Conservation (phyloP, 306 rosid species). For the Begonia loranthoides region DNA sequence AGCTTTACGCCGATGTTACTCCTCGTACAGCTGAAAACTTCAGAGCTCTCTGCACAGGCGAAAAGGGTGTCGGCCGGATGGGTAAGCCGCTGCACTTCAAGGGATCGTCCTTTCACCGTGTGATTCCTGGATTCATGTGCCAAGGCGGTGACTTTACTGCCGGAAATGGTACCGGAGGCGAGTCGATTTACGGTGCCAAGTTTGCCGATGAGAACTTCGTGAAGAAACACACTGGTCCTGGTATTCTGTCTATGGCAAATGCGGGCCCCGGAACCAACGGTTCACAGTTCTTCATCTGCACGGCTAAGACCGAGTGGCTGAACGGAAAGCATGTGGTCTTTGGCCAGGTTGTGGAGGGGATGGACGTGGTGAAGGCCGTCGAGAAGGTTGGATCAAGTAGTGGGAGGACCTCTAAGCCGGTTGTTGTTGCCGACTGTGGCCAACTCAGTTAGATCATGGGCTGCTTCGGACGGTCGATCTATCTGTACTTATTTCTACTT, state of each 20-base stretch:
- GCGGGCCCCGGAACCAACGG: constrained; percentile 86
- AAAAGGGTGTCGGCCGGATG: constrained; percentile 64
- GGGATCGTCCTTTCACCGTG: constrained; percentile 81
- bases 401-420: constrained; percentile 52
- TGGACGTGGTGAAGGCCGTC: constrained; percentile 41
- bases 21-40: constrained; percentile 86
- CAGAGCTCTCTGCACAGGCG: constrained; percentile 96
- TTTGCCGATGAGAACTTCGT: constrained; percentile 86
- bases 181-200: constrained; percentile 83
- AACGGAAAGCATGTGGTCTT: constrained; percentile 93
- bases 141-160: constrained; percentile 95
- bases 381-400: constrained; percentile 69
- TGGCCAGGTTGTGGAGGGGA: constrained; percentile 61
- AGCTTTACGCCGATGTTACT: constrained; percentile 66
- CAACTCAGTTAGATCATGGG: constrained; percentile 45
- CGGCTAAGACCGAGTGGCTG: constrained; percentile 76
- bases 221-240: constrained; percentile 86
- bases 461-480: background rate
- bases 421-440: constrained; percentile 56
- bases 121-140: constrained; percentile 87
- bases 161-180: constrained; percentile 90
- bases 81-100: constrained; percentile 84
- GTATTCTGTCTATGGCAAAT: constrained; percentile 78
- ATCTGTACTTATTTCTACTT: constrained; percentile 3
- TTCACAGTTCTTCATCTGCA: constrained; percentile 92